Percentiles rank a stretch among this genome's conserved stretches.
Conservation (phyloP, 805 yeast species). For the Suhomyces faveliae region DNA sequence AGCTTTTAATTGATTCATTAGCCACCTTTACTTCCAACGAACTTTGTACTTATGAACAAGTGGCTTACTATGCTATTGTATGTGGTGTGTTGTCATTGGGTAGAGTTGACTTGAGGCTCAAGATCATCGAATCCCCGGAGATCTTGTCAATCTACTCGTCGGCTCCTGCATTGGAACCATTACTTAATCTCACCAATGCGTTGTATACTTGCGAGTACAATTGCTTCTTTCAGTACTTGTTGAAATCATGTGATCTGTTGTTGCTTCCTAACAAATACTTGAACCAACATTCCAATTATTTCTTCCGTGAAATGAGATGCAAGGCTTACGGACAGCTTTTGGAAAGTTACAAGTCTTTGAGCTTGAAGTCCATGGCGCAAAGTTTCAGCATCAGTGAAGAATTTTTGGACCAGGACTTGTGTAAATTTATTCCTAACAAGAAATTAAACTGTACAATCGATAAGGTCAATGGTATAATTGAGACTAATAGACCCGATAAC, state of each 20-base stretch:
- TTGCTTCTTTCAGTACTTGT: conserved; percentile 69
- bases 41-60: conserved; percentile 81
- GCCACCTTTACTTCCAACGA: conserved; percentile 96
- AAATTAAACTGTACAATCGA: conserved; percentile 95
- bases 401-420: conserved; percentile 81
- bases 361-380: conserved; percentile 89
- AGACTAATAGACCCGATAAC: conserved; percentile 94
- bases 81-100: conserved; percentile 83
- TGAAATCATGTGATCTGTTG: conserved; percentile 73
- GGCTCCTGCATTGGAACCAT: conserved; percentile 70
- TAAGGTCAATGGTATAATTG: conserved; percentile 90
- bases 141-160: conserved; percentile 75
- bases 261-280: conserved; percentile 64
- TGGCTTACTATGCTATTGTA: conserved; percentile 83
- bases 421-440: conserved; percentile 89
- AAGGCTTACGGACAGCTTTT: conserved; percentile 91
- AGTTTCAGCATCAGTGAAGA: conserved; percentile 88
- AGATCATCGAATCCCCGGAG: conserved; percentile 92
- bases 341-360: conserved; percentile 89
- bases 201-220: conserved; percentile 87
- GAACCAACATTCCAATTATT: conserved; percentile 75
- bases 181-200: conserved; percentile 79
- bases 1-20: conserved; percentile 80
- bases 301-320: conserved; percentile 88
- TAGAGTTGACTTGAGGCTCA: conserved; percentile 79